Conservation (phyloP, 208 protist species). For the Herpetomonas samuelpessoai region DNA sequence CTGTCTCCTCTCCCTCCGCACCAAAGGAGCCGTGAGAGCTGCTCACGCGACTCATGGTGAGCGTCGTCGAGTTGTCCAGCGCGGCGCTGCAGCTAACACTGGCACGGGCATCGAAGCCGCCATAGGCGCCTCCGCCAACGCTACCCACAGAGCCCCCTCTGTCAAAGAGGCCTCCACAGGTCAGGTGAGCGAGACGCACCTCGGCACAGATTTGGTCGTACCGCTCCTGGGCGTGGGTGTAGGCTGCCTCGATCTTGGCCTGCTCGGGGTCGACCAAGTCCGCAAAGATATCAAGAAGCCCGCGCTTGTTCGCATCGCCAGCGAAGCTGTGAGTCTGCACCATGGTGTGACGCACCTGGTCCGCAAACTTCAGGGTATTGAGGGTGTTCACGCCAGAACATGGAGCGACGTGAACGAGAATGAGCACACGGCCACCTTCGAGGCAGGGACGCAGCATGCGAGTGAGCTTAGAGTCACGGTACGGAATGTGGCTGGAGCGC, state of each 20-base stretch:
- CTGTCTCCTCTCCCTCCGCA: slow-evolving; percentile 1
- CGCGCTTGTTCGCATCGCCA: slow-evolving; percentile 34
- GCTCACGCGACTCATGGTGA: neutral
- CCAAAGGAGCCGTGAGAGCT: neutral
- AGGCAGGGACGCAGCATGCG: slow-evolving; percentile 85
- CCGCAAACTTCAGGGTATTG: slow-evolving; percentile 78
- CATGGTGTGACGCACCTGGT: slow-evolving; percentile 77
- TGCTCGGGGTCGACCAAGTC: slow-evolving; percentile 71
- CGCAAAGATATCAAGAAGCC: slow-evolving; percentile 68
- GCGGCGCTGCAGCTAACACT: neutral
- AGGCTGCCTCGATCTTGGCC: slow-evolving; percentile 41
- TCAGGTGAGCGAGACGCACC: slow-evolving; percentile 59
- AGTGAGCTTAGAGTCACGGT: slow-evolving; percentile 92
- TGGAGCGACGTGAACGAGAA: slow-evolving; percentile 79
- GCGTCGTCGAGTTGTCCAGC: neutral
- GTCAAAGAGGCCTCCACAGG: slow-evolving; percentile 11
- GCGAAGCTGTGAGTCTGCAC: slow-evolving; percentile 62
- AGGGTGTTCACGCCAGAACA: slow-evolving; percentile 63
- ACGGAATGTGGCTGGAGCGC: slow-evolving; percentile 79
- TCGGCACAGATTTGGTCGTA: slow-evolving; percentile 74
- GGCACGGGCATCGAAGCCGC: neutral
- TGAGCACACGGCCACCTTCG: slow-evolving; percentile 72
- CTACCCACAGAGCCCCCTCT: too few relatives aligned
- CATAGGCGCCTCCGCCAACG: too few relatives aligned
- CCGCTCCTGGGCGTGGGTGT: slow-evolving; percentile 35